These are phyloP conservation scores for Hypoxylon rickii DNA, from an alignment of 495 filamentous ascomycete species.

Conservation along the genomic window DNA sequence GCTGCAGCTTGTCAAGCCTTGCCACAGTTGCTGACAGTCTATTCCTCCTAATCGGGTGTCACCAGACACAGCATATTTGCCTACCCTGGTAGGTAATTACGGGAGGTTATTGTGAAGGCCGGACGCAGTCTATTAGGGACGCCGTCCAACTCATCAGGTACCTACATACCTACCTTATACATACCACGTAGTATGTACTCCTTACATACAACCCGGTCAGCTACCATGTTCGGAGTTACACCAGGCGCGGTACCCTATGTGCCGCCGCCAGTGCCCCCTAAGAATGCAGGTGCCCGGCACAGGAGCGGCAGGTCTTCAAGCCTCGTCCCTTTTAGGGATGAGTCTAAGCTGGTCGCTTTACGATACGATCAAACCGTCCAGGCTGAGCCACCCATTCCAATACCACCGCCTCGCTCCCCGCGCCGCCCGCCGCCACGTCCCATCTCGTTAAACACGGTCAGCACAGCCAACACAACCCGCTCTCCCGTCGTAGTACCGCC, in stretches of 20 bases:
- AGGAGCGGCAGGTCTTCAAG: constrained; percentile 36
- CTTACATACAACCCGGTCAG: constrained; percentile 12
- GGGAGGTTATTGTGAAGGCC: constrained; percentile 5
- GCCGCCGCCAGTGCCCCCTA: constrained; percentile 41
- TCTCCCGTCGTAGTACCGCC: constrained; percentile 41
- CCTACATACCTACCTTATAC: background rate
- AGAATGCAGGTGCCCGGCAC: constrained; percentile 42
- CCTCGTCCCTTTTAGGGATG: constrained; percentile 50
- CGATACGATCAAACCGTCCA: constrained; percentile 61
- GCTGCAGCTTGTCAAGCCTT: constrained; percentile 15
- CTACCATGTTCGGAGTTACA: constrained; percentile 31
- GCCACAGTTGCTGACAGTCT: constrained; percentile 14
- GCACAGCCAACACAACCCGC: constrained; percentile 18
- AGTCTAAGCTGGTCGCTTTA: constrained; percentile 54
- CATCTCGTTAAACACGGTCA: too few relatives aligned
- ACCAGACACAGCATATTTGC: constrained; percentile 14
- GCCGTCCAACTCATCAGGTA: background rate
- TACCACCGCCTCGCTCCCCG: constrained; percentile 47
- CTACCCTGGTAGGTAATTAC: background rate
- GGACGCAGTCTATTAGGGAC: background rate
- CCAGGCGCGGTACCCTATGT: constrained; percentile 17
- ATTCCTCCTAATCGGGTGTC: constrained; percentile 4
- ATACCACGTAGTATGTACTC: constrained; percentile 8
- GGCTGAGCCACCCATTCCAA: constrained; percentile 60
- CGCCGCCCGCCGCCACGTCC: constrained; percentile 35